Evolutionary conservation across 495 filamentous ascomycete genomes (phyloP).

Genomic region (Trypethelium eluteriae): DNA sequence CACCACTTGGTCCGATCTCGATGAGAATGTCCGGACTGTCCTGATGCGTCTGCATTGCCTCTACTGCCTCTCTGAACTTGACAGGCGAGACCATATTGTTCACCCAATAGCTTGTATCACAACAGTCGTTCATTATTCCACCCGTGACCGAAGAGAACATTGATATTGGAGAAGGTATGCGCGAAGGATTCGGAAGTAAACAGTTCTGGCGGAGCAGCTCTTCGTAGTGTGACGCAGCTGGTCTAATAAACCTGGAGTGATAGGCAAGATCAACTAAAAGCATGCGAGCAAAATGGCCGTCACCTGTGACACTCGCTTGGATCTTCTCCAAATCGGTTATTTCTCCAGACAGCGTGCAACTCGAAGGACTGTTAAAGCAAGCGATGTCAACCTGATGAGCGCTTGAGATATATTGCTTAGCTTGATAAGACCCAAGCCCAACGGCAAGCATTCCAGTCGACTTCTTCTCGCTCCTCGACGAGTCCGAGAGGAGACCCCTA

Average conservation of each 20-base stretch:
- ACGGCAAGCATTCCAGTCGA: neutral
- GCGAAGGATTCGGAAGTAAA: neutral
- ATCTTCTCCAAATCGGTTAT: neutral
- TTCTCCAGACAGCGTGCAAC: neutral
- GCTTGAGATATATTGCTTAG: neutral
- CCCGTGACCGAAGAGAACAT: constrained; percentile 1
- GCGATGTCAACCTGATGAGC: neutral
- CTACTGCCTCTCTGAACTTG: neutral
- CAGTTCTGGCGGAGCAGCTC: neutral
- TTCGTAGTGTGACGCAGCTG: neutral
- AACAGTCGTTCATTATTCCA: neutral
- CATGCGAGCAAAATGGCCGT: neutral
- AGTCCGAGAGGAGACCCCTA: constrained; percentile 25
- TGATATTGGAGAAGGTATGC: neutral
- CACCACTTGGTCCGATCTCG: constrained; percentile 19
- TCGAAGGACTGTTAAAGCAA: neutral
- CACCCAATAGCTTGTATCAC: constrained; percentile 18
- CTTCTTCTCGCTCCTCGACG: neutral
- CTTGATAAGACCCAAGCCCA: neutral
- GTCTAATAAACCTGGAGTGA: neutral
- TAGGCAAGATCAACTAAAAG: neutral
- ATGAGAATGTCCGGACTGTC: constrained; percentile 10
- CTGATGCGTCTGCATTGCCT: neutral
- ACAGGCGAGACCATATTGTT: constrained; percentile 16
- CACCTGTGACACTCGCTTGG: neutral